Evolutionary conservation across 176 grass and related monocot genomes (phyloP).

Genomic region (Phragmites australis): DNA sequence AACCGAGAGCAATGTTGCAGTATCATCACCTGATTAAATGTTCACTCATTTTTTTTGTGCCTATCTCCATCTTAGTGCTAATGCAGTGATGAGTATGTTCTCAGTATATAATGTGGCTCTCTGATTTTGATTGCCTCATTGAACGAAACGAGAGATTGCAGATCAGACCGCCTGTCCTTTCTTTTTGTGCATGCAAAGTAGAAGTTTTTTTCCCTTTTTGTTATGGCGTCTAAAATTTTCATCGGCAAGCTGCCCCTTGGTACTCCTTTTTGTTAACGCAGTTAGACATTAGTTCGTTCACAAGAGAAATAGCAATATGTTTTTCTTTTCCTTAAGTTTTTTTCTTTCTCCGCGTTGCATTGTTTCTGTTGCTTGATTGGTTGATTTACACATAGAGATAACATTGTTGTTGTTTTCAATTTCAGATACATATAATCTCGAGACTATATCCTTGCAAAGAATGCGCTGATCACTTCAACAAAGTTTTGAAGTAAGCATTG

Average conservation of each 20-base stretch:
- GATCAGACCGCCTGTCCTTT: neutral
- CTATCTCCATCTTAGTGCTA: too few relatives aligned
- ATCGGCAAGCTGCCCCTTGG: too few relatives aligned
- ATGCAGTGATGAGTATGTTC: constrained; percentile 25
- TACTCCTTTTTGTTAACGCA: neutral
- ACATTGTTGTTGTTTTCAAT: constrained; percentile 27
- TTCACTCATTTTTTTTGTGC: neutral
- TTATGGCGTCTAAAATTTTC: too few relatives aligned
- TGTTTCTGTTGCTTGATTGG: neutral
- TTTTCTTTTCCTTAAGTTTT: constrained; percentile 2
- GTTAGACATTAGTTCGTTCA: neutral
- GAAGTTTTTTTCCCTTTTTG: neutral
- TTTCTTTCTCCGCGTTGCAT: neutral
- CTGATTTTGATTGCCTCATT: neutral
- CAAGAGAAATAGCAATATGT: neutral
- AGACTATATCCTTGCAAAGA: constrained; percentile 93
- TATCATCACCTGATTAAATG: neutral
- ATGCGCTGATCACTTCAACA: constrained; percentile 86
- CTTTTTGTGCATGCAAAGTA: constrained; percentile 34
- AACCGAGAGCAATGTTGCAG: neutral
- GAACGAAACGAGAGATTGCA: neutral
- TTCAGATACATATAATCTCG: constrained; percentile 79
- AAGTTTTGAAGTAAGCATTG: constrained; percentile 84
- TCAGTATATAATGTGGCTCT: neutral
- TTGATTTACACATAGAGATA: constrained; percentile 32